Evolutionary conservation across 2,329 filamentous ascomycete genomes (phyloP), one percentile per base, ranked within the genome.

Genomic region (Diaporthe humulicola): DNA sequence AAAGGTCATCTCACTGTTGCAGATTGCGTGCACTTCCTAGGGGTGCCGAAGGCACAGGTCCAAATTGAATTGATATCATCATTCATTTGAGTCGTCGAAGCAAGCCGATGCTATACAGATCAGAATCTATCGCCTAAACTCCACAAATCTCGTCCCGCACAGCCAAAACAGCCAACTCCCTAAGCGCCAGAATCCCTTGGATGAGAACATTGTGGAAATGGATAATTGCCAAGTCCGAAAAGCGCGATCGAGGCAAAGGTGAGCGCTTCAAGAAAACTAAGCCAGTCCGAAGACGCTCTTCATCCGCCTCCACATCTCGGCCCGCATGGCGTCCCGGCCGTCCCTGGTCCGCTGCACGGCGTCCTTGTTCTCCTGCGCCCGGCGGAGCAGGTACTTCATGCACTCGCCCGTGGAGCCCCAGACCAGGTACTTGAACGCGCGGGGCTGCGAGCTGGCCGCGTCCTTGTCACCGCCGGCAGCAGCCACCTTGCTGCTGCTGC

Each of bases 331-430:
- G 79, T 91, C 86, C 22, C 92, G 86, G 12, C 90, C 91, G 64
- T 88, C 88, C 76, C 84, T 86, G 36, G 93, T 94, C 74, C 93
- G 84, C 81, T 90, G 85, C 58, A 94, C 89, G 3, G 93, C 92
- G 77, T 94, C 93, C 77, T 89, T 89, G 84, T 96, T 96, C 87
- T 96, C 94, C 61, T 95, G 88, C 30, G 93, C 92, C 25, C 93
- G 88, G 54, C 93, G 86, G 45, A 94, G 85, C 61, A 98, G 86
- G 82, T 97, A 98, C 83, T 95, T 95, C 87, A 98, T 91, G 83
- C 96, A 98, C 86, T 98, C 94, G 74, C 90, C 90, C 1, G 91
- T 93, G 17, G 90, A 90, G 12, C 92, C 92, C 92, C 92, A 93
- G 38, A 92, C 91, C 19, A 93, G 84, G 79, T 93, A 93, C 84